These are phyloP conservation scores for Nannizziopsis arthrosporioides DNA, from an alignment of 2,329 filamentous ascomycete genomes.

Conservation along the genomic window DNA sequence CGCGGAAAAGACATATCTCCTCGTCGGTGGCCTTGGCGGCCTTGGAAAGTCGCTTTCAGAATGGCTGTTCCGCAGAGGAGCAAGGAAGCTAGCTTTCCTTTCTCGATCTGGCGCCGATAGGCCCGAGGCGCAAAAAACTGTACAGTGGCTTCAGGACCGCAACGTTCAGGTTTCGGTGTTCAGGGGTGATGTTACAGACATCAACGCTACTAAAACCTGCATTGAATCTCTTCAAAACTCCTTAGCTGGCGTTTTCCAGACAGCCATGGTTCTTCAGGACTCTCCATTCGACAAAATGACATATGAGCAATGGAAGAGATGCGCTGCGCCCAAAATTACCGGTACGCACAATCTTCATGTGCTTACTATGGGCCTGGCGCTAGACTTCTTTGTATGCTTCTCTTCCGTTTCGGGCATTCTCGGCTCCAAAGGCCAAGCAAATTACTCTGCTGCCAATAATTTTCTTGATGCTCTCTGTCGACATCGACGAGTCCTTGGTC, in stretches of 20 bases:
- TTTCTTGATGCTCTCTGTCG: conserved; percentile 18
- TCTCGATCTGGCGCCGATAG: conserved; percentile 20
- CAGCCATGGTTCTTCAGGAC: conserved; percentile 16
- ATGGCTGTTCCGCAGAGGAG: conserved; percentile 20
- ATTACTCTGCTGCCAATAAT: conserved; percentile 18
- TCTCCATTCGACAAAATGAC: conserved; percentile 24
- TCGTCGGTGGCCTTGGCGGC: conserved; percentile 18
- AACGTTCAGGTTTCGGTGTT: conserved; percentile 5
- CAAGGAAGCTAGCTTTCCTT: conserved; percentile 22
- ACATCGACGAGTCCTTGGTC: conserved; percentile 20
- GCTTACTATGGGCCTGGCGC: conserved; percentile 10
- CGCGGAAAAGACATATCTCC: conserved; percentile 17
- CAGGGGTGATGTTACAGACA: conserved; percentile 9
- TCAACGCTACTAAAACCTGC: conserved; percentile 5
- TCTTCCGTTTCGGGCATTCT: conserved; percentile 19
- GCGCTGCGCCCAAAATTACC: conserved; percentile 19
- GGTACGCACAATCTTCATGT: conserved; percentile 23
- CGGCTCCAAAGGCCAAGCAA: neutral
- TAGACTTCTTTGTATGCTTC: conserved; percentile 28
- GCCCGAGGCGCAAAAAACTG: conserved; percentile 1
- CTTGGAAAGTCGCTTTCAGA: conserved; percentile 18
- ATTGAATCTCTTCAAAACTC: neutral
- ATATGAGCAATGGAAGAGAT: conserved; percentile 13
- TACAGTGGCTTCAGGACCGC: conserved; percentile 6
- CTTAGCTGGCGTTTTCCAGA: conserved; percentile 18